Conservation (phyloP, 768 basidiomycete genomes). For the Butyriboletus loyo region DNA sequence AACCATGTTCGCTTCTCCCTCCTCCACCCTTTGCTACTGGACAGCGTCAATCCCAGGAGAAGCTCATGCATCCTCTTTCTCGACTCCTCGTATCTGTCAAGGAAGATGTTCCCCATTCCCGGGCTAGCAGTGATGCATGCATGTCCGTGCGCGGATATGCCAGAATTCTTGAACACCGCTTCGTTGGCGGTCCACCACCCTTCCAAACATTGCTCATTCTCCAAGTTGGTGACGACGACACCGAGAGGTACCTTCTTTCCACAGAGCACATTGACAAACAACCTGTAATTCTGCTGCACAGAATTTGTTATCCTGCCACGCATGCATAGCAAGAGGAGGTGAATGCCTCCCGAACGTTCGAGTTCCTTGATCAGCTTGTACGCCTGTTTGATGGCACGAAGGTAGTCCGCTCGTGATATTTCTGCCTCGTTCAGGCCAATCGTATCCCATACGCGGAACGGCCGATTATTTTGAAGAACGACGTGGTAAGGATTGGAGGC, state of each 20-base stretch:
- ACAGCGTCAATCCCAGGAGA: slow-evolving; percentile 7
- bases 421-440: slow-evolving; percentile 31
- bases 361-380: slow-evolving; percentile 34
- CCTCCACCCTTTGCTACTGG: slow-evolving; percentile 11
- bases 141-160: slow-evolving; percentile 31
- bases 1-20: slow-evolving; percentile 20
- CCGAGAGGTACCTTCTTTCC: slow-evolving; percentile 35
- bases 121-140: slow-evolving; percentile 40
- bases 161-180: slow-evolving; percentile 25
- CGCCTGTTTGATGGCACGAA: slow-evolving; percentile 27
- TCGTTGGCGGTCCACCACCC: slow-evolving; percentile 40
- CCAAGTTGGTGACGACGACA: slow-evolving; percentile 40
- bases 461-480: slow-evolving; percentile 8
- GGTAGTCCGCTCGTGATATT: slow-evolving; percentile 15
- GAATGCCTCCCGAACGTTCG: slow-evolving; percentile 33
- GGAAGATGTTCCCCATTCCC: slow-evolving; percentile 22
- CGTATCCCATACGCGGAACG: slow-evolving; percentile 32
- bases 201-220: slow-evolving; percentile 33
- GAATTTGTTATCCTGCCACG: slow-evolving; percentile 37
- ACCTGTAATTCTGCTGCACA: slow-evolving; percentile 36
- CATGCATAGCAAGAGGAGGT: slow-evolving; percentile 40
- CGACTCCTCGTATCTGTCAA: slow-evolving; percentile 32
- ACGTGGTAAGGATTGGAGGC: slow-evolving; percentile 22
- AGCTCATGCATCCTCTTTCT: slow-evolving; percentile 19
- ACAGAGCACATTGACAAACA: slow-evolving; percentile 41